Conservation (phyloP, 345 rosid genomes). For the Camelina neglecta region DNA sequence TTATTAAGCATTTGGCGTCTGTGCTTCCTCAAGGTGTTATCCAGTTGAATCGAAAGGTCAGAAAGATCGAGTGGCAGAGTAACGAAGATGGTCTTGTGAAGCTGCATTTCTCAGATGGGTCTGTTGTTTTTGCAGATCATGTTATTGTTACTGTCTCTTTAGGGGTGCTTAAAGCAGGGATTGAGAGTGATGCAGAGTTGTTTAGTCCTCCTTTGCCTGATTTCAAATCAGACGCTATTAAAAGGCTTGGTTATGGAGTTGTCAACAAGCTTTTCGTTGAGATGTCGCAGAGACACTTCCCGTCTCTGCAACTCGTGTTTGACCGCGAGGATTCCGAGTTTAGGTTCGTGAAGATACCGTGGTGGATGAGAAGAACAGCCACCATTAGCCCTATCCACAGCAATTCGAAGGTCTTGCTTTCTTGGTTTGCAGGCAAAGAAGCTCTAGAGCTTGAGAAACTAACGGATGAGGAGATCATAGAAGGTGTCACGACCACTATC, state of each 20-base stretch:
- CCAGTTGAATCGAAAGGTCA: conserved; percentile 67
- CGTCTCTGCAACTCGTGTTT: conserved; percentile 76
- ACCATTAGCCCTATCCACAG: conserved; percentile 72
- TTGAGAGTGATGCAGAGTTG: conserved; percentile 52
- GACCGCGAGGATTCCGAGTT: conserved; percentile 58
- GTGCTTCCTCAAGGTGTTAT: conserved; percentile 73
- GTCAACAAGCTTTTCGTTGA: conserved; percentile 88
- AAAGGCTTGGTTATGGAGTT: conserved; percentile 85
- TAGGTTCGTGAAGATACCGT: conserved; percentile 66
- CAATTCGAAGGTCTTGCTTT: conserved; percentile 70
- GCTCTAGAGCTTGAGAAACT: conserved; percentile 86
- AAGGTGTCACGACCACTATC: conserved; percentile 65
- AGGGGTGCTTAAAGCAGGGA: conserved; percentile 87
- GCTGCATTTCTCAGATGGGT: conserved; percentile 85
- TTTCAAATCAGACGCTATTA: conserved; percentile 80
- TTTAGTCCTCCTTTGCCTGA: conserved; percentile 78
- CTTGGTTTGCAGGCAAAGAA: conserved; percentile 98
- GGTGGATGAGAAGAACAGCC: conserved; percentile 97
- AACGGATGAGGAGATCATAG: conserved; percentile 69
- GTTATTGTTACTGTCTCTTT: conserved; percentile 87
- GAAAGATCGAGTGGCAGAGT: conserved; percentile 74
- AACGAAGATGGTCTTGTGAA: conserved; percentile 64
- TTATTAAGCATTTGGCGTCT: conserved; percentile 72
- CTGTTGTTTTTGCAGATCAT: conserved; percentile 78
- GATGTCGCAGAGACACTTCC: conserved; percentile 51